phyloP scores from a whole-genome alignment of 2,329 filamentous ascomycete species.

The Elsinoe fawcettii region DNA sequence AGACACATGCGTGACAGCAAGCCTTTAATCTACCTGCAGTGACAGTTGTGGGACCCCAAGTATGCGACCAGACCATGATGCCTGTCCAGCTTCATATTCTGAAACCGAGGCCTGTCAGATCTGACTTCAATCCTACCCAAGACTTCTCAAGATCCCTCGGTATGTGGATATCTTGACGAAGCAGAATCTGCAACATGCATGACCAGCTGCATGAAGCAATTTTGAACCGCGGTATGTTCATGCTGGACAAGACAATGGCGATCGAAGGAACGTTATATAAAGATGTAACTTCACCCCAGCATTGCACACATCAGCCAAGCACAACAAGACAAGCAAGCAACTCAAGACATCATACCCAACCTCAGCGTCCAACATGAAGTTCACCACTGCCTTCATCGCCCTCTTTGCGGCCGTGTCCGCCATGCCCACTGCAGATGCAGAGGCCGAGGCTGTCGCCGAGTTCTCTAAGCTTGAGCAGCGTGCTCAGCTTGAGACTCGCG shows the following conservation, averaged over 20 bases:
- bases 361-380: background rate
- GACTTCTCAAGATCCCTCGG: background rate
- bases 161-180: background rate
- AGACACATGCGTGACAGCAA: background rate
- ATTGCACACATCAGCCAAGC: background rate
- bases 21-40: conserved; percentile 5
- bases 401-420: conserved; percentile 8
- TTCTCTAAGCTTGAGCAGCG: conserved; percentile 7
- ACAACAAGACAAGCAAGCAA: background rate
- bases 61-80: background rate
- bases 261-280: background rate
- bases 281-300: background rate
- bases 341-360: background rate
- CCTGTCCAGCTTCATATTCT: background rate
- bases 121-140: background rate
- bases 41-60: background rate
- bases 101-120: conserved; percentile 6
- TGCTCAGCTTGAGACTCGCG: conserved; percentile 16
- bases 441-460: conserved; percentile 2
- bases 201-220: background rate
- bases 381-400: conserved; percentile 5
- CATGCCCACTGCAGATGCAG: background rate
- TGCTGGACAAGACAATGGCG: background rate
- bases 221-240: background rate
- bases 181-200: background rate